Percentiles rank a stretch among this genome's conserved stretches.
phyloP scores from a whole-genome alignment of 148 eudicot genomes.

The Chenopodium quinoa region DNA sequence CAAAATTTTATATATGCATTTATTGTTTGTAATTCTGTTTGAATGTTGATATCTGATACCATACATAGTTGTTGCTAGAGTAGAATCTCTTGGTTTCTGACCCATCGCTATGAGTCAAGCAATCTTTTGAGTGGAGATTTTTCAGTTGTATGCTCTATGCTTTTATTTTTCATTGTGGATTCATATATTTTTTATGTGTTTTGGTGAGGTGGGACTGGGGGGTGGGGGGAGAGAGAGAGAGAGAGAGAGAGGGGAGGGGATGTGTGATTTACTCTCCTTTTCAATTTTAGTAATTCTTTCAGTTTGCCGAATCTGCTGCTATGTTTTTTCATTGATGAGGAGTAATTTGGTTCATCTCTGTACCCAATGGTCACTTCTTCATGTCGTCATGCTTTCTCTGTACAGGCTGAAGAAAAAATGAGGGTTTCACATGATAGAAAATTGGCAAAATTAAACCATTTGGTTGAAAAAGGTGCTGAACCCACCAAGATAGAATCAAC shows the following conservation, averaged over 20 bases:
- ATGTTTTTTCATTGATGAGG: background rate
- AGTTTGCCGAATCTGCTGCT: background rate
- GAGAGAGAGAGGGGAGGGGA: too few relatives aligned
- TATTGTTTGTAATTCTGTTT: background rate
- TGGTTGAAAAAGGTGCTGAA: constrained; percentile 88
- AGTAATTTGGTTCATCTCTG: background rate
- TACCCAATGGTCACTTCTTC: background rate
- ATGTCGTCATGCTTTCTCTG: background rate
- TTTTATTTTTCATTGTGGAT: background rate
- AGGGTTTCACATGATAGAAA: constrained; percentile 79
- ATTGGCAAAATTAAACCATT: constrained; percentile 48
- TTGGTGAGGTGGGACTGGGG: background rate
- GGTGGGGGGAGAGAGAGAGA: too few relatives aligned
- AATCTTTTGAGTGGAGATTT: background rate
- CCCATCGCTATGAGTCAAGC: background rate
- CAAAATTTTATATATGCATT: background rate
- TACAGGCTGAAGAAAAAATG: constrained; percentile 91
- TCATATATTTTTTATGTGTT: background rate
- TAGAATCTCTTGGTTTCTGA: background rate
- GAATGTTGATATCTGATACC: background rate
- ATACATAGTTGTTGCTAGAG: background rate
- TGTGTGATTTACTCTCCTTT: background rate
- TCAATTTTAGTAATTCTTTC: background rate
- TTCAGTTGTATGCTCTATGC: background rate
- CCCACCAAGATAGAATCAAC: constrained; percentile 66